These are phyloP conservation scores for Elaeis oleifera DNA, from an alignment of 202 grass and related monocot genomes.

Conservation along the genomic window DNA sequence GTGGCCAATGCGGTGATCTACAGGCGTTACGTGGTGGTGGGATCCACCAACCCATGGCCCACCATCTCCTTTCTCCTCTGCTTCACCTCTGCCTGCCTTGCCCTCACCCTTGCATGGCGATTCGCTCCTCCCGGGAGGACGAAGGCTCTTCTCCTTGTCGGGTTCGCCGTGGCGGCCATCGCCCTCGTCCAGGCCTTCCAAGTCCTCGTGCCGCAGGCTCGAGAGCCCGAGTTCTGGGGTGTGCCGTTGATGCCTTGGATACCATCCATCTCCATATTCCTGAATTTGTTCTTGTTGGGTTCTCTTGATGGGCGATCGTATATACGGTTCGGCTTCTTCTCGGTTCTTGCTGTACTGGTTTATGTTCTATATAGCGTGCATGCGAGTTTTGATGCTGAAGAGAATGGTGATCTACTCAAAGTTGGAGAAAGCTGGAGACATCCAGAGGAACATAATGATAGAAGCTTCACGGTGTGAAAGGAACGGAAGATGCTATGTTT, in stretches of 20 bases:
- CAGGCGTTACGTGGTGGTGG: slow-evolving; percentile 52
- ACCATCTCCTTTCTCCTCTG: slow-evolving; percentile 47
- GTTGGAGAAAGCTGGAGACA: slow-evolving; percentile 44
- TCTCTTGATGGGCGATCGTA: slow-evolving; percentile 63
- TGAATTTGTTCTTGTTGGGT: slow-evolving; percentile 84
- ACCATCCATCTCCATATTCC: slow-evolving; percentile 70
- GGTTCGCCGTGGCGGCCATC: slow-evolving; percentile 33
- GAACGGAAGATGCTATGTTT: background rate
- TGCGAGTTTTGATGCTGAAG: slow-evolving; percentile 73
- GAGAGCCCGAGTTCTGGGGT: slow-evolving; percentile 57
- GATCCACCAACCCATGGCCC: slow-evolving; percentile 18
- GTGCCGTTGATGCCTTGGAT: slow-evolving; percentile 92
- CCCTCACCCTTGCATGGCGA: slow-evolving; percentile 64
- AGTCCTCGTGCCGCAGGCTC: slow-evolving; percentile 57
- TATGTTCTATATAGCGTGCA: slow-evolving; percentile 85
- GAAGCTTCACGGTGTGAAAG: background rate
- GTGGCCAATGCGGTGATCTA: slow-evolving; percentile 90
- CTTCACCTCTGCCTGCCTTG: slow-evolving; percentile 48
- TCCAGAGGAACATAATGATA: slow-evolving; percentile 25
- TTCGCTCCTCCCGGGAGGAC: slow-evolving; percentile 28
- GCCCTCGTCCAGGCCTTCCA: slow-evolving; percentile 46
- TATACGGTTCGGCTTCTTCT: slow-evolving; percentile 64
- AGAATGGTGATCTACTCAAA: slow-evolving; percentile 28
- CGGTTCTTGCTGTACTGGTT: slow-evolving; percentile 35
- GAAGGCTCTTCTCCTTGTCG: slow-evolving; percentile 26